Conservation (phyloP, 2,329 filamentous ascomycete species). For the Diaporthe sp. region DNA sequence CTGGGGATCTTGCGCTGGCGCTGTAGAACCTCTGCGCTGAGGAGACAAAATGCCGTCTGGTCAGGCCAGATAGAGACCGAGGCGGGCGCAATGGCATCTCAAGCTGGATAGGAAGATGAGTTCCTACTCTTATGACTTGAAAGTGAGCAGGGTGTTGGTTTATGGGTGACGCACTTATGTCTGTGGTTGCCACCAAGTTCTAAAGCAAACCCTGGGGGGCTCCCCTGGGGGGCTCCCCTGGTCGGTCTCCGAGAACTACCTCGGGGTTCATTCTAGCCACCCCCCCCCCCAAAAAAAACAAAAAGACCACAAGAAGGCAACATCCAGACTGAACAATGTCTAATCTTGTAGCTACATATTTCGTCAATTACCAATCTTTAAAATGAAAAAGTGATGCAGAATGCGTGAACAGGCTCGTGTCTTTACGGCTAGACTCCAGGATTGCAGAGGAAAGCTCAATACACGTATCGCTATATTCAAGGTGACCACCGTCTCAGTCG, state of each 20-base stretch:
- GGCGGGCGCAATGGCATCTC: constrained; percentile 16
- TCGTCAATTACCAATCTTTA: not conserved
- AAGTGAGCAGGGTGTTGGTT: not conserved
- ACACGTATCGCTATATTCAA: not conserved
- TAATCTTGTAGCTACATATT: not conserved
- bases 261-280: not conserved
- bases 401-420: not conserved
- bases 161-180: not conserved
- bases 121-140: not conserved
- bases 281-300: not conserved
- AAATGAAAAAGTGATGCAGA: not conserved
- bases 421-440: not conserved
- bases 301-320: not conserved
- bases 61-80: not conserved
- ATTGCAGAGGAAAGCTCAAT: not conserved
- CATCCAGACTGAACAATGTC: not conserved
- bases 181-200: not conserved
- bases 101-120: not conserved
- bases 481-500: no score
- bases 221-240: no score
- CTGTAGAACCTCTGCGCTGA: constrained; percentile 21
- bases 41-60: not conserved
- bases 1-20: constrained; percentile 29
- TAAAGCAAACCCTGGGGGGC: not conserved
- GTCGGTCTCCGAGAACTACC: not conserved